phyloP scores from a whole-genome alignment of 1,139 yeast species.

The Taphrina betulina region DNA sequence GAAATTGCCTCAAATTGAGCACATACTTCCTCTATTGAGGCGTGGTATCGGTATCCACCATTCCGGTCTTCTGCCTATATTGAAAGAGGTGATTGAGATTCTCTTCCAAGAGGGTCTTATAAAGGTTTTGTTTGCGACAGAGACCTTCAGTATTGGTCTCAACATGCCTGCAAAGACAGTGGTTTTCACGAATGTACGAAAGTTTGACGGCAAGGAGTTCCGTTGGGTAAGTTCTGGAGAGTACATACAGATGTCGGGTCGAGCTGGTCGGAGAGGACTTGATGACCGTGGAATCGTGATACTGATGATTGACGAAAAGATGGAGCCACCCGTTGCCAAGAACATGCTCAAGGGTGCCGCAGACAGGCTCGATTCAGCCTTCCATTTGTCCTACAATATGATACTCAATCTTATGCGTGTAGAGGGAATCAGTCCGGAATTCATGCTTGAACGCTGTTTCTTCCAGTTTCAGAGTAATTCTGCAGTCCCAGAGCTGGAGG shows the following conservation, averaged over 20 bases:
- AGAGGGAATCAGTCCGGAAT: slow-evolving; percentile 97
- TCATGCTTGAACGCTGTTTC: slow-evolving; percentile 90
- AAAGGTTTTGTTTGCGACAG: slow-evolving; percentile 94
- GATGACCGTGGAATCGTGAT: slow-evolving; percentile 99
- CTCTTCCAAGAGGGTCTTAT: slow-evolving; percentile 93
- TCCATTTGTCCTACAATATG: slow-evolving; percentile 96
- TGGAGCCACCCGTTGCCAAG: slow-evolving; percentile 99
- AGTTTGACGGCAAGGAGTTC: slow-evolving; percentile 96
- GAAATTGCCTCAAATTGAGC: slow-evolving; percentile 90
- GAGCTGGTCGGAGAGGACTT: slow-evolving; percentile 99
- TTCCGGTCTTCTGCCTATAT: slow-evolving; percentile 89
- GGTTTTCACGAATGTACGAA: slow-evolving; percentile 93
- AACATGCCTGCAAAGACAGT: slow-evolving; percentile 99
- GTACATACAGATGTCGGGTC: slow-evolving; percentile 98
- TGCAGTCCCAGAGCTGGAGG: slow-evolving; percentile 80
- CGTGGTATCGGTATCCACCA: slow-evolving; percentile 99
- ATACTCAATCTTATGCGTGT: slow-evolving; percentile 91
- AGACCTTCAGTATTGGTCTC: slow-evolving; percentile 95
- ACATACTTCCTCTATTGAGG: slow-evolving; percentile 77
- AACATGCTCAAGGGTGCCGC: slow-evolving; percentile 99
- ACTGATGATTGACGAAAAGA: slow-evolving; percentile 98
- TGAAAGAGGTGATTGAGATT: slow-evolving; percentile 95
- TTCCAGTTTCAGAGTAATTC: slow-evolving; percentile 93
- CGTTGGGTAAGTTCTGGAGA: slow-evolving; percentile 99
- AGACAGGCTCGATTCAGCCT: slow-evolving; percentile 91